Percentiles rank a stretch among this genome's conserved stretches.
Evolutionary conservation across 495 filamentous ascomycete genomes (phyloP).

Genomic region (Acidiella bohemica): DNA sequence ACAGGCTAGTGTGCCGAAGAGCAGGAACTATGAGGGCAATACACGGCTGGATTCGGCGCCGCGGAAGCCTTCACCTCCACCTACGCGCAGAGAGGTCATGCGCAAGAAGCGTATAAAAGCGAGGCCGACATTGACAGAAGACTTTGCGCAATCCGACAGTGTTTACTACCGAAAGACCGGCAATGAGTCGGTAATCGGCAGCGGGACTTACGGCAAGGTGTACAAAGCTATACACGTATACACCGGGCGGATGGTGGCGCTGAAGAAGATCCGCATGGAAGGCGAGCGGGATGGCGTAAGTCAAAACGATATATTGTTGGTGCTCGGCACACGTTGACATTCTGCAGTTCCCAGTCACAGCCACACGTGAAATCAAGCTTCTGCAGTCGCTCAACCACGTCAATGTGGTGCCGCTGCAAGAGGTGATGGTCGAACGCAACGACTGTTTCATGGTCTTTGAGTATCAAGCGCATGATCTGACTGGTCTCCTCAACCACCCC

Average conservation of each 20-base stretch:
- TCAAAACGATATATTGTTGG: neutral
- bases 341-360: conserved; percentile 76
- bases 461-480: conserved; percentile 90
- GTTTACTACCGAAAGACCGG: conserved; percentile 87
- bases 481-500: conserved; percentile 81
- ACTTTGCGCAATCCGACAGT: conserved; percentile 65
- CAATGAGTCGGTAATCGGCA: conserved; percentile 87
- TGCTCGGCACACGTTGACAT: conserved; percentile 19
- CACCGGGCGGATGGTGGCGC: conserved; percentile 74
- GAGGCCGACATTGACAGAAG: conserved; percentile 52
- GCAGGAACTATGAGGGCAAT: conserved; percentile 18
- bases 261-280: conserved; percentile 93
- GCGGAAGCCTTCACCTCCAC: conserved; percentile 27
- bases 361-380: conserved; percentile 90
- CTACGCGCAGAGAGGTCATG: conserved; percentile 48
- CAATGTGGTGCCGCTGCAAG: conserved; percentile 76
- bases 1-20: conserved; percentile 14
- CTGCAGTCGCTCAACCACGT: conserved; percentile 84
- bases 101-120: conserved; percentile 57
- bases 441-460: conserved; percentile 99
- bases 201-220: conserved; percentile 91
- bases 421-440: conserved; percentile 97
- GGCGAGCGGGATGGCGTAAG: conserved; percentile 77
- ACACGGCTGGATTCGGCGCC: conserved; percentile 7
- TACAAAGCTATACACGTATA: conserved; percentile 97